These are phyloP conservation scores for Rhinocladiella similis DNA, from an alignment of 2,329 filamentous ascomycete species.

Conservation along the genomic window DNA sequence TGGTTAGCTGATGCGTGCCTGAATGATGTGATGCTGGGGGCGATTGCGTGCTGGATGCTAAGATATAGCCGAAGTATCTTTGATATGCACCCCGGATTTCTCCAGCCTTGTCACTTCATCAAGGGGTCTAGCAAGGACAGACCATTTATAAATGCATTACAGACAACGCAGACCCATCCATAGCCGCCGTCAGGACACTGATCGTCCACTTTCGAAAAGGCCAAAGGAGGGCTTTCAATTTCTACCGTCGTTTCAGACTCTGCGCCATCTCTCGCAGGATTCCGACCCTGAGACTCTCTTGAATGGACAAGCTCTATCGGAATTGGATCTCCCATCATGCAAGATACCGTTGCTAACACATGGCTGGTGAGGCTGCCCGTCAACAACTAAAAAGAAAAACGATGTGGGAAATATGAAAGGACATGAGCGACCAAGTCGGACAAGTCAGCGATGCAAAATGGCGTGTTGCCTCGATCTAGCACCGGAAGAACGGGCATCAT, in stretches of 20 bases:
- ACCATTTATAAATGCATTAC: conserved; percentile 60
- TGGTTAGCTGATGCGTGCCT: background rate
- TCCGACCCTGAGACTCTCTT: background rate
- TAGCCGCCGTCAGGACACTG: conserved; percentile 57
- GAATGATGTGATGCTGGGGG: background rate
- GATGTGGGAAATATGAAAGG: background rate
- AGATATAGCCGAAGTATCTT: background rate
- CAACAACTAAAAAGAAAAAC: background rate
- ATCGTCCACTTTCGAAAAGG: conserved; percentile 29
- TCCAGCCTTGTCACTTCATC: background rate
- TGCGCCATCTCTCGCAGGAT: conserved; percentile 1
- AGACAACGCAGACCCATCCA: conserved; percentile 62
- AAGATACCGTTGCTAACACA: background rate
- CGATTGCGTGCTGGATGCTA: conserved; percentile 13
- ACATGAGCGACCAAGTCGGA: background rate
- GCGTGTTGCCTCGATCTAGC: background rate
- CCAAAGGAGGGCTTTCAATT: conserved; percentile 15
- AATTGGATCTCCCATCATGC: conserved; percentile 14
- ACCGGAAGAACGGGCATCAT: no score
- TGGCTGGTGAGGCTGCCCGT: background rate
- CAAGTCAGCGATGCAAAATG: background rate
- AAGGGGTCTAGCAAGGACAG: conserved; percentile 1
- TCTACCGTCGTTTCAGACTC: conserved; percentile 17
- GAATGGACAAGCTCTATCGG: conserved; percentile 2
- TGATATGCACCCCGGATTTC: conserved; percentile 9